Evolutionary conservation across 768 basidiomycete species (phyloP), one percentile per base, ranked within the genome.

Genomic region (Auriscalpium orientale): DNA sequence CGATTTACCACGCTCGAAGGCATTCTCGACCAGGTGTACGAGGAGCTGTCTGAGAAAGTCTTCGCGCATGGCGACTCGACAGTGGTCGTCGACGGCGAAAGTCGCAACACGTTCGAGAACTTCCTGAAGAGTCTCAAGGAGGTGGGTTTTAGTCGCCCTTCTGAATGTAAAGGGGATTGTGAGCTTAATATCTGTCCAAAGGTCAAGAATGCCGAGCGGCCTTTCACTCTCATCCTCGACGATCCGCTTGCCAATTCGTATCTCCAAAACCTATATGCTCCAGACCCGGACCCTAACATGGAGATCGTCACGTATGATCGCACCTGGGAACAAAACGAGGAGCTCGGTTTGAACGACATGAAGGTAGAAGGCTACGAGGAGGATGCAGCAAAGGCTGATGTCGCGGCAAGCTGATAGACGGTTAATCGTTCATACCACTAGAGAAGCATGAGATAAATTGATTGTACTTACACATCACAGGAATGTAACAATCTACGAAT

Each of bases 1-100:
- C 82, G 97, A 10, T 99, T 99, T 75, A 99, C 97, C 0, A 99
- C 97, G 0, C 77, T 98, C 20, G 97, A 99, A 70, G 97, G 97
- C 20, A 86, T 98, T 54, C 77, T 99, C 37, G 81, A 90, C 56
- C 97, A 98, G 66, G 80, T 99, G 2, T 93, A 95, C 73, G 94
- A 95, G 58, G 95, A 99, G 67, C 81, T 99, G 10, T 87, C 87
- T 33, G 85, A 87, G 58, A 98, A 98, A 66, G 84, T 87, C 12
- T 85, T 95, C 66, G 76, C 85, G 1, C 74, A 77, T 1, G 90
- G 91, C 21, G 91, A 93, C 68, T 80, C 87, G 21, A 63, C 71
- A 8, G 69, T 65, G 8, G 66, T 63, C 45, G 75, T 74, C 36
- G 80, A 82, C 54, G 51, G 58, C 20, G 40, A 47, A 38, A 28